Evolutionary conservation across 2,329 filamentous ascomycete species (phyloP).

Genomic region (Pseudocercospora ulei): DNA sequence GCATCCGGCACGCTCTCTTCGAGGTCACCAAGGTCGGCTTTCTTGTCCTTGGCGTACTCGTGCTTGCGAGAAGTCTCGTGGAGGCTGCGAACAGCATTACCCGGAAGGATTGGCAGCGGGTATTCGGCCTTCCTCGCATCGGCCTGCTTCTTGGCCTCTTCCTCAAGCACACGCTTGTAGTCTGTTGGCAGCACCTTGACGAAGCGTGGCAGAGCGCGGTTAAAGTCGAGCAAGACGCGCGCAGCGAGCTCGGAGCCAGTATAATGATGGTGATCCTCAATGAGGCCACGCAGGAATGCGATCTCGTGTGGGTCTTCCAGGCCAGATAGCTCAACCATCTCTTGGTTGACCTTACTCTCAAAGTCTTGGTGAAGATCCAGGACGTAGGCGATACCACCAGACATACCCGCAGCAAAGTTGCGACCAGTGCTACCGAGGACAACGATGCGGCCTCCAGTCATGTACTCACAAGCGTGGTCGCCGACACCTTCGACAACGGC

Average conservation of each 20-base stretch:
- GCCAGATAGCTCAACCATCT: slow-evolving; percentile 87
- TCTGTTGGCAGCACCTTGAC: slow-evolving; percentile 89
- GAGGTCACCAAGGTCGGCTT: slow-evolving; percentile 64
- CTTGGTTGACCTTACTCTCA: slow-evolving; percentile 83
- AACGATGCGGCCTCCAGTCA: slow-evolving; percentile 88
- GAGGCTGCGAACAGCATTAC: slow-evolving; percentile 48
- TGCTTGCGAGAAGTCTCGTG: slow-evolving; percentile 48
- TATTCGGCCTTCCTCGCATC: slow-evolving; percentile 78
- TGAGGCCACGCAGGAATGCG: slow-evolving; percentile 77
- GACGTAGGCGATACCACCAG: slow-evolving; percentile 90
- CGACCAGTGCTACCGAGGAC: slow-evolving; percentile 81
- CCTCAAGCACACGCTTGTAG: slow-evolving; percentile 84
- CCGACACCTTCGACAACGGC: slow-evolving; percentile 94
- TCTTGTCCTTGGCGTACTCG: slow-evolving; percentile 53
- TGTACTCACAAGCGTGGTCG: slow-evolving; percentile 97
- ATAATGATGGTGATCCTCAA: slow-evolving; percentile 97
- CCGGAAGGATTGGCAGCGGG: slow-evolving; percentile 65
- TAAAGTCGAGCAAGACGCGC: slow-evolving; percentile 90
- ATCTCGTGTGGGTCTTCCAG: slow-evolving; percentile 81
- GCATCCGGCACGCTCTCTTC: slow-evolving; percentile 82
- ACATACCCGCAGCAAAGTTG: slow-evolving; percentile 98
- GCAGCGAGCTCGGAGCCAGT: slow-evolving; percentile 91
- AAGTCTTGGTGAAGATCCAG: slow-evolving; percentile 86
- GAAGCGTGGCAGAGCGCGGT: slow-evolving; percentile 76
- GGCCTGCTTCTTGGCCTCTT: slow-evolving; percentile 75